Conservation (phyloP, 306 rosid species). For the Trichosanthes cucumerina region DNA sequence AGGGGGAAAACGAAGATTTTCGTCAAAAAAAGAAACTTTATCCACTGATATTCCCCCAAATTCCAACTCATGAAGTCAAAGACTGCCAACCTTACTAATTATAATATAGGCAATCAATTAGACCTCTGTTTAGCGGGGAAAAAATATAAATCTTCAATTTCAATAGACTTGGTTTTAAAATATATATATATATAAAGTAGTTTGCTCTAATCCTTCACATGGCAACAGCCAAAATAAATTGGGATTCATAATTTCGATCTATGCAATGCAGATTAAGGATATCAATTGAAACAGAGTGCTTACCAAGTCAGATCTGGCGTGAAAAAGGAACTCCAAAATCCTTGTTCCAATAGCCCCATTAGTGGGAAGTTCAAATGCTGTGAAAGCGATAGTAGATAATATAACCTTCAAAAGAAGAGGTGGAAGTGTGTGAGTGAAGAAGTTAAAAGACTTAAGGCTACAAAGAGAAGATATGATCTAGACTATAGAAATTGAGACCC, state of each 20-base stretch:
- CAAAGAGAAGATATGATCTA: background rate
- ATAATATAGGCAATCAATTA: background rate
- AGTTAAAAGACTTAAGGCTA: background rate
- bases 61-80: background rate
- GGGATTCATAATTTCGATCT: background rate
- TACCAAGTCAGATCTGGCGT: conserved; percentile 95
- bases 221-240: conserved; percentile 6
- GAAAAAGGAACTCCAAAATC: conserved; percentile 78
- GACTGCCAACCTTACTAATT: background rate
- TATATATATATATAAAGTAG: background rate
- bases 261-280: background rate
- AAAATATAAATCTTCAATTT: background rate
- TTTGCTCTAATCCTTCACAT: background rate
- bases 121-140: background rate
- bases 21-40: background rate
- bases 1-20: background rate
- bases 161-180: background rate
- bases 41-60: background rate
- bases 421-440: conserved; percentile 1
- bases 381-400: conserved; percentile 87
- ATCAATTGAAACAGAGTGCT: conserved; percentile 14
- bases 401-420: conserved; percentile 55
- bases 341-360: conserved; percentile 91
- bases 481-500: background rate
- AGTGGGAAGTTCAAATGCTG: conserved; percentile 98